These are phyloP conservation scores for Dioscorea alata DNA, from an alignment of 106 monocot species.

Conservation along the genomic window DNA sequence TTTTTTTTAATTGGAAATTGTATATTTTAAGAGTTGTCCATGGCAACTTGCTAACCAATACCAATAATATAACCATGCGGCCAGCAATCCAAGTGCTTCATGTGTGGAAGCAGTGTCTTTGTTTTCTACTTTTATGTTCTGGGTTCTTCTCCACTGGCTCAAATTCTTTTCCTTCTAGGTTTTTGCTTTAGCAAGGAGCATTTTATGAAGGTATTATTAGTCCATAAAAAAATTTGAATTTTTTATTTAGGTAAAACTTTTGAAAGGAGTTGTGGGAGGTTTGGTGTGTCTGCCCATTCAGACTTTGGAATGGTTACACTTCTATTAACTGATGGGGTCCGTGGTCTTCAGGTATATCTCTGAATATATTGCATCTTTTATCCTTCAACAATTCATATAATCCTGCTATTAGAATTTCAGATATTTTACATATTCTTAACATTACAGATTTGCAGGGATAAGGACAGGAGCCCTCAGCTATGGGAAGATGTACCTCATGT, in stretches of 20 bases:
- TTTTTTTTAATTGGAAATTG: no score
- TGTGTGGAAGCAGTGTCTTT: no score
- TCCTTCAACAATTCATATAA: neutral
- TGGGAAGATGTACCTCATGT: slow-evolving; percentile 87
- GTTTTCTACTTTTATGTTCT: no score
- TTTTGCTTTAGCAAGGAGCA: no score
- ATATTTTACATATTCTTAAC: neutral
- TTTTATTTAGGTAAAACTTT: slow-evolving; percentile 30
- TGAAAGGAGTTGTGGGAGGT: slow-evolving; percentile 26
- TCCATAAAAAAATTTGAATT: no score
- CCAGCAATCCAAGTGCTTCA: no score
- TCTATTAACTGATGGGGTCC: slow-evolving; percentile 70
- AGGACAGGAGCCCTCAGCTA: slow-evolving; percentile 53
- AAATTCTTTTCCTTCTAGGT: no score
- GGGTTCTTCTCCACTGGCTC: no score
- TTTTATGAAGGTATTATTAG: no score
- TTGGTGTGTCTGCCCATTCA: slow-evolving; percentile 83
- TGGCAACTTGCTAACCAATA: no score
- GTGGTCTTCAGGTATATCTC: slow-evolving; percentile 71
- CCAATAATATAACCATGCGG: no score
- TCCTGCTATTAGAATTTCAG: neutral
- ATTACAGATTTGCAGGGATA: slow-evolving; percentile 77
- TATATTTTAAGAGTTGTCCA: no score
- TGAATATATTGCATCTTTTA: neutral
- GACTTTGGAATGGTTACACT: slow-evolving; percentile 95